phyloP scores from a whole-genome alignment of 805 yeast species.

The Priceomyces haplophilus region DNA sequence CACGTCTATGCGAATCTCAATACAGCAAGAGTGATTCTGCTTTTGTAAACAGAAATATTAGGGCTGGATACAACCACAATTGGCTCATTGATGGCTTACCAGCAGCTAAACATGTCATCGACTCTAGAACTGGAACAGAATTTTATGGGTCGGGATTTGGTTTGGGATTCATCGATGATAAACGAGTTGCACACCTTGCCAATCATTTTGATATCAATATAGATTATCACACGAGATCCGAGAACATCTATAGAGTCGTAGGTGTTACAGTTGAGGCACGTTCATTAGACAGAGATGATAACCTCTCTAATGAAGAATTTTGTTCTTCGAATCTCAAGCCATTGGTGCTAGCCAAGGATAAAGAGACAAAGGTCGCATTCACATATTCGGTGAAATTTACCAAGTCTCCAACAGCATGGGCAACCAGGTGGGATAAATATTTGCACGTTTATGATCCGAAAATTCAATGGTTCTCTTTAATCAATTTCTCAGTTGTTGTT shows the following conservation, averaged over 20 bases:
- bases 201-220: conserved; percentile 79
- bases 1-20: conserved; percentile 55
- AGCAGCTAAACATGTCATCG: conserved; percentile 65
- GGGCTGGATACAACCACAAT: conserved; percentile 81
- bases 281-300: conserved; percentile 44
- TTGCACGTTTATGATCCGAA: conserved; percentile 87
- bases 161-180: conserved; percentile 65
- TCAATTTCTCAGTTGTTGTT: conserved; percentile 82
- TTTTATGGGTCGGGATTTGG: conserved; percentile 82
- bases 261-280: conserved; percentile 79
- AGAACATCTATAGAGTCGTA: conserved; percentile 75
- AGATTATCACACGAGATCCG: conserved; percentile 77
- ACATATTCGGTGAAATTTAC: conserved; percentile 81
- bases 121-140: conserved; percentile 53
- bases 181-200: conserved; percentile 55
- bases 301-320: conserved; percentile 22
- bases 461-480: conserved; percentile 92
- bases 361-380: conserved; percentile 60
- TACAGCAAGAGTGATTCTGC: conserved; percentile 66
- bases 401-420: conserved; percentile 80
- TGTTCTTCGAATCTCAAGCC: conserved; percentile 36
- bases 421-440: conserved; percentile 98
- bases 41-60: conserved; percentile 75
- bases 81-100: conserved; percentile 97
- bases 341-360: conserved; percentile 47